These are phyloP conservation scores for Aspergillus bertholletiae DNA, from an alignment of 495 filamentous ascomycete genomes.

Conservation along the genomic window DNA sequence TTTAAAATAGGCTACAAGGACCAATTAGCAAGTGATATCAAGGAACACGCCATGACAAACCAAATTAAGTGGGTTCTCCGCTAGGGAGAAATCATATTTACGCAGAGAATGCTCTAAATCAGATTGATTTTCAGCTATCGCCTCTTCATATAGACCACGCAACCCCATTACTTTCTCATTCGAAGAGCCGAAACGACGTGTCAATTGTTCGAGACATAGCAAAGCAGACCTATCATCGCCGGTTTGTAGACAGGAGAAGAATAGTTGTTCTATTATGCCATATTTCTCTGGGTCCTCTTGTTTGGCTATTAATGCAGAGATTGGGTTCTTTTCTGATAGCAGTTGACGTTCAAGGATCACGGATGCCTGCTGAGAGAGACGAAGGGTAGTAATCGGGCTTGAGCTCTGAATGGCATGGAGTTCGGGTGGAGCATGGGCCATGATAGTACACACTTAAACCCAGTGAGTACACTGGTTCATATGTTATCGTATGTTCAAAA, in stretches of 20 bases:
- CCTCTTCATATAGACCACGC: slow-evolving; percentile 80
- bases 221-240: slow-evolving; percentile 77
- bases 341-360: slow-evolving; percentile 54
- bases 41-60: slow-evolving; percentile 42
- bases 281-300: slow-evolving; percentile 74
- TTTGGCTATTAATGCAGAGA: slow-evolving; percentile 51
- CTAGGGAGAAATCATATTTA: slow-evolving; percentile 72
- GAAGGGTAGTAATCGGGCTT: slow-evolving; percentile 52
- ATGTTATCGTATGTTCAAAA: too few species aligned
- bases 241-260: slow-evolving; percentile 80
- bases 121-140: slow-evolving; percentile 60
- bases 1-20: slow-evolving; percentile 72
- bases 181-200: slow-evolving; percentile 70
- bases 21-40: slow-evolving; percentile 8
- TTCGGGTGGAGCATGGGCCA: slow-evolving; percentile 14
- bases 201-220: slow-evolving; percentile 67
- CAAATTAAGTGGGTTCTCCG: slow-evolving; percentile 74
- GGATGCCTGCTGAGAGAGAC: slow-evolving; percentile 76
- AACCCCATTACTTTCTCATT: slow-evolving; percentile 85
- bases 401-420: slow-evolving; percentile 25
- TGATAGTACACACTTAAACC: slow-evolving; percentile 3
- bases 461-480: neutral
- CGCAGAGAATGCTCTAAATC: slow-evolving; percentile 65
- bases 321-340: slow-evolving; percentile 42
- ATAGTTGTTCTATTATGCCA: slow-evolving; percentile 77